Evolutionary conservation across 495 filamentous ascomycete species (phyloP), one percentile per base, ranked within the genome.

Genomic region (Polyplosphaeria fusca): DNA sequence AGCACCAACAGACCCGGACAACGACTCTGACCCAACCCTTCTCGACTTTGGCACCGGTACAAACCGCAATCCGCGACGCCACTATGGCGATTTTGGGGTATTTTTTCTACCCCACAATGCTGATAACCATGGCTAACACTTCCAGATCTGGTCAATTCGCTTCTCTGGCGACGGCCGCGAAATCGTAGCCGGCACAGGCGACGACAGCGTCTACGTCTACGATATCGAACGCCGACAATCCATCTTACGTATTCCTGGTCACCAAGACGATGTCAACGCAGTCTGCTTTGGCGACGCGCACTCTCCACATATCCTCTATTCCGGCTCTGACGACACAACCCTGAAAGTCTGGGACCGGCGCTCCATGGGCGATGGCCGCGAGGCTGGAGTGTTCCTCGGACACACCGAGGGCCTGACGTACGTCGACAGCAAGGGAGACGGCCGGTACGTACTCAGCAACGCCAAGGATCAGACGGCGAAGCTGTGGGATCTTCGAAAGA

Each of bases 381-480:
- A 89, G 62, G 92, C 91, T 4, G 92, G 93, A 12, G 88, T 91
- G 1, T 97, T 98, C 63, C 78, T 94, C 37, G 93, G 93, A 11
- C 93, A 98, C 71, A 91, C 88, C 11, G 90, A 98, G 69, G 93
- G 93, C 13, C 66, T 98, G 2, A 98, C 93, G 0, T 96, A 96
- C 64, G 86, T 98, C 51, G 92, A 97, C 71, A 91, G 86, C 72
- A 98, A 97, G 72, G 91, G 91, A 45, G 93, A 98, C 67, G 93
- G 93, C 7, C 80, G 93, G 65, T 98, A 96, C 66, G 85, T 97
- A 7, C 78, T 98, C 5, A 92, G 87, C 56, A 98, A 98, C 58
- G 87, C 81, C 53, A 98, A 98, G 65, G 93, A 98, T 64, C 93
- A 98, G 70, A 88, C 83, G 27, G 95, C 95, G 86, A 98, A 97